A percentile compares a stretch with the other conserved stretches of the same genome.
Evolutionary conservation across 1,284 basidiomycete genomes (phyloP).

Genomic region (Calocybe gambosa): DNA sequence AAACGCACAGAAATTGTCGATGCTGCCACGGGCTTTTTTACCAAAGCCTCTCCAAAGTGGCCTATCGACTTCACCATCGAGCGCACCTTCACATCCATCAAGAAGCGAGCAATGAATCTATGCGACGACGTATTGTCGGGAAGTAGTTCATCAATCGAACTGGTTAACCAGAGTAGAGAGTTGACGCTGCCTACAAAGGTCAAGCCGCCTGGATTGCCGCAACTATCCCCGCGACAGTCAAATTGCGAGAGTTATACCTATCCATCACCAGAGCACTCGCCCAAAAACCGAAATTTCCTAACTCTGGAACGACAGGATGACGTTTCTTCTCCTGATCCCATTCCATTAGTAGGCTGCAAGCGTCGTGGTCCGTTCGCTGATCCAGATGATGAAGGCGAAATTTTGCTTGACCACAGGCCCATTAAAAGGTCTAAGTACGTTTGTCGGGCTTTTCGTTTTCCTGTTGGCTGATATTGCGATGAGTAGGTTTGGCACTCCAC

Average conservation of each 20-base stretch:
- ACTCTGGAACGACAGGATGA: too few relatives aligned
- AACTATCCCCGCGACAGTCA: constrained; percentile 8
- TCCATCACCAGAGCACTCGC: too few relatives aligned
- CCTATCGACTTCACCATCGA: constrained; percentile 20
- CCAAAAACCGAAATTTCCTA: too few relatives aligned
- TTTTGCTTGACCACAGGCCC: background rate
- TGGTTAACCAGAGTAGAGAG: constrained; percentile 24
- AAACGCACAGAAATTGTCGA: constrained; percentile 32
- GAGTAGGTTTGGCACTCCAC: background rate
- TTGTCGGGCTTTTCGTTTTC: background rate
- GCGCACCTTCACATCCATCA: constrained; percentile 29
- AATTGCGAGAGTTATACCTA: constrained; percentile 9
- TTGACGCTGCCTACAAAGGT: too few relatives aligned
- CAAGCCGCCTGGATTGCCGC: too few relatives aligned
- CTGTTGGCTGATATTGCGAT: too few relatives aligned
- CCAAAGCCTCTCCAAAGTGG: constrained; percentile 22
- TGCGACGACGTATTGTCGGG: constrained; percentile 24
- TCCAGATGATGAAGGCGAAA: background rate
- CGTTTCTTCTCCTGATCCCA: background rate
- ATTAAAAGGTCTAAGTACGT: constrained; percentile 22
- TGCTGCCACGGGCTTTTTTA: constrained; percentile 35
- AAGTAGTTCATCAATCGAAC: constrained; percentile 21
- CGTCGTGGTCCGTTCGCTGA: constrained; percentile 8
- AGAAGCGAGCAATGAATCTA: constrained; percentile 25
- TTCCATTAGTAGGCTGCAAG: constrained; percentile 6